Conservation (phyloP, 192 early-diverging fungal genomes). For the Gonapodya sp. region DNA sequence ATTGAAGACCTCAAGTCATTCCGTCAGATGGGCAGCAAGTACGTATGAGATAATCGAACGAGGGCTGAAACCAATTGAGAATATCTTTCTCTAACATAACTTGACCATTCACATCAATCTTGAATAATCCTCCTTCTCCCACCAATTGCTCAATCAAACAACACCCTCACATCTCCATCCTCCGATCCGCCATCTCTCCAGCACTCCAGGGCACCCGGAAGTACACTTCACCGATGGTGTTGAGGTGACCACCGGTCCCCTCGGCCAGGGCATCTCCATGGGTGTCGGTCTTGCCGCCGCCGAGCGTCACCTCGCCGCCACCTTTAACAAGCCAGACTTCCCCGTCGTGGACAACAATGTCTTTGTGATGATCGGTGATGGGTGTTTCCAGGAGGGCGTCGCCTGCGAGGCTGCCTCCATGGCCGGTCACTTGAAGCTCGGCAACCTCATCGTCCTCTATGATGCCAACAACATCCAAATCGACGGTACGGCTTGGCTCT, state of each 20-base stretch:
- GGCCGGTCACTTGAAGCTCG: conserved; percentile 85
- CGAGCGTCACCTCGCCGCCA: conserved; percentile 77
- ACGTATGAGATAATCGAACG: conserved; percentile 22
- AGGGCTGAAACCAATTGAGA: not conserved
- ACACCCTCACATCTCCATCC: conserved; percentile 4
- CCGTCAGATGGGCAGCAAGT: conserved; percentile 72
- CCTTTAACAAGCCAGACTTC: conserved; percentile 83
- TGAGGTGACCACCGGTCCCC: conserved; percentile 95
- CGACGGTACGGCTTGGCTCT: conserved; percentile 61
- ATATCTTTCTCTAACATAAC: conserved; percentile 15
- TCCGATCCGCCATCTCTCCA: conserved; percentile 21
- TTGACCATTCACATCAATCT: not conserved
- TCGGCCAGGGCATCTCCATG: conserved; percentile 85
- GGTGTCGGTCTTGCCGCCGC: conserved; percentile 90
- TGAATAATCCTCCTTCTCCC: conserved; percentile 8
- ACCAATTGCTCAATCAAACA: too few relatives aligned
- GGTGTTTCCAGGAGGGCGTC: conserved; percentile 98
- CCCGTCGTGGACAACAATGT: conserved; percentile 79
- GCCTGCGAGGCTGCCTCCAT: conserved; percentile 82
- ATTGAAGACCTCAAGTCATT: conserved; percentile 88
- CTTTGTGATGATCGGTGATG: conserved; percentile 81
- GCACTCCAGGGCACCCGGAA: conserved; percentile 96
- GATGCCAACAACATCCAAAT: conserved; percentile 96
- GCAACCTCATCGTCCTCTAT: conserved; percentile 89
- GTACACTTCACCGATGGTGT: conserved; percentile 69